These are phyloP conservation scores for Beauveria sp. DNA, from an alignment of 2,329 filamentous ascomycete species.

Conservation along the genomic window DNA sequence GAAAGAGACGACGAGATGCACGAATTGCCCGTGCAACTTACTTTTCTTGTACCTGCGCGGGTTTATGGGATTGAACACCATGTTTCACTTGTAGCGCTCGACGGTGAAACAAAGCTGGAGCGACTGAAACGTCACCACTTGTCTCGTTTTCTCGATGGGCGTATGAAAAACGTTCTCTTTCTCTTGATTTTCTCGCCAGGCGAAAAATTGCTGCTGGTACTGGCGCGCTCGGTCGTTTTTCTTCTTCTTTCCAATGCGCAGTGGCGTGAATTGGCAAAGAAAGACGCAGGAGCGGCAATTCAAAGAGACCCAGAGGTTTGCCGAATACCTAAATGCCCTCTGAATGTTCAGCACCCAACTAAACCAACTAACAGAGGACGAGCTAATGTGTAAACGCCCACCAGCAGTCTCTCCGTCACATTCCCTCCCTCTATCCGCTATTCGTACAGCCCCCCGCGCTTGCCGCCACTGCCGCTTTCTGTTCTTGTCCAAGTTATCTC, in stretches of 20 bases:
- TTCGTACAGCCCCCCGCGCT: background rate
- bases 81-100: background rate
- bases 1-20: background rate
- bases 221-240: background rate
- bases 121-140: conserved; percentile 5
- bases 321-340: too few species aligned
- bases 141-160: background rate
- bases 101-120: background rate
- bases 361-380: too few species aligned
- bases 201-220: background rate
- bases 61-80: background rate
- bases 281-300: too few species aligned
- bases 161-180: background rate
- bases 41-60: background rate
- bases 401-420: too few species aligned
- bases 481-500: background rate
- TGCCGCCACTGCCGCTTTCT: too few species aligned
- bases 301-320: too few species aligned
- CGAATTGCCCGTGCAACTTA: too few species aligned
- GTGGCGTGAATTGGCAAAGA: too few species aligned
- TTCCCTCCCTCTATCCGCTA: background rate
- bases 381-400: too few species aligned
- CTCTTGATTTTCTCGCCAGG: background rate
- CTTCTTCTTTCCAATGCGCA: background rate
- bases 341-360: too few species aligned